Conservation (phyloP, 1,139 yeast genomes). For the Geotrichum klebahnii region DNA sequence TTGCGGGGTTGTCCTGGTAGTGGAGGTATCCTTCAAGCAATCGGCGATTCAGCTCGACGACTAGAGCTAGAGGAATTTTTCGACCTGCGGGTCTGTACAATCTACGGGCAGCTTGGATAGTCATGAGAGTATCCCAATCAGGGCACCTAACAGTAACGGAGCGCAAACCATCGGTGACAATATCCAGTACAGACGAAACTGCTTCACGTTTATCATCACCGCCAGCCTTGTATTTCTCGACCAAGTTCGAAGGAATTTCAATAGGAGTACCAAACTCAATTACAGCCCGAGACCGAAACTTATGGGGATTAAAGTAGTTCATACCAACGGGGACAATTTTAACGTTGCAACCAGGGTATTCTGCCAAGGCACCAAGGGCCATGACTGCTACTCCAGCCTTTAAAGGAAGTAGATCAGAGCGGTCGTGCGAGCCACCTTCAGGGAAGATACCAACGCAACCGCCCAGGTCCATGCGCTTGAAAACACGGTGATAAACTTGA, state of each 20-base stretch:
- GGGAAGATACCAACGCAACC: slow-evolving; percentile 94
- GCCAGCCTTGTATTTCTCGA: slow-evolving; percentile 53
- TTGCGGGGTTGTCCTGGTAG: slow-evolving; percentile 66
- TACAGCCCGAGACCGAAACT: slow-evolving; percentile 90
- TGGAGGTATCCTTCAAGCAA: slow-evolving; percentile 74
- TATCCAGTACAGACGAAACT: slow-evolving; percentile 64
- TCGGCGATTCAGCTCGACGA: slow-evolving; percentile 85
- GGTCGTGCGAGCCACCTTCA: slow-evolving; percentile 95
- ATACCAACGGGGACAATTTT: slow-evolving; percentile 93
- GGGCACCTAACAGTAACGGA: slow-evolving; percentile 90
- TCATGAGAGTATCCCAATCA: slow-evolving; percentile 88
- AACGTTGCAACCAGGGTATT: slow-evolving; percentile 62
- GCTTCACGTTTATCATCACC: slow-evolving; percentile 65
- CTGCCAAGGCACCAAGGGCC: slow-evolving; percentile 90
- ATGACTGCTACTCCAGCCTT: slow-evolving; percentile 97
- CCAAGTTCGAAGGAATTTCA: slow-evolving; percentile 59
- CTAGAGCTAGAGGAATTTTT: slow-evolving; percentile 71
- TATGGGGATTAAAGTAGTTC: slow-evolving; percentile 95
- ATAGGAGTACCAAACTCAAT: slow-evolving; percentile 91
- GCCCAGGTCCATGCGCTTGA: slow-evolving; percentile 71
- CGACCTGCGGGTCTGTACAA: slow-evolving; percentile 74
- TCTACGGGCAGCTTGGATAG: slow-evolving; percentile 89
- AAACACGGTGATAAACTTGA: slow-evolving; percentile 73
- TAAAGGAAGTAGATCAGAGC: slow-evolving; percentile 82
- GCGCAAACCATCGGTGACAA: slow-evolving; percentile 68